Percentiles rank a stretch among this genome's conserved stretches.
phyloP scores from a whole-genome alignment of 441 rosid genomes.

The Omphalea diandra region DNA sequence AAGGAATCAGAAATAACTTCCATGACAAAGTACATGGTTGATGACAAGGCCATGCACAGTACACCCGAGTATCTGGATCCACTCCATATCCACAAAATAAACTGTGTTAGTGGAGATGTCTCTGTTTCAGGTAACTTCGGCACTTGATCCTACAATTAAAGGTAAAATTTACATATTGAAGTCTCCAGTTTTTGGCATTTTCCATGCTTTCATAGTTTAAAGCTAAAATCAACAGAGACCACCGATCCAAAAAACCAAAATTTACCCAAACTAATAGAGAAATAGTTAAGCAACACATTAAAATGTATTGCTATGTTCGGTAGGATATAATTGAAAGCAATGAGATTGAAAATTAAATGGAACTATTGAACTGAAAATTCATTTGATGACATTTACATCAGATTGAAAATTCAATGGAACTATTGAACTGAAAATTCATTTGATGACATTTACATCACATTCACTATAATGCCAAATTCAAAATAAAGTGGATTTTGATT shows the following conservation, averaged over 20 bases:
- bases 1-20: slow-evolving; percentile 62
- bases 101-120: slow-evolving; percentile 40
- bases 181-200: not conserved
- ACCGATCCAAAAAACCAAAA: slow-evolving; percentile 5
- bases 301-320: too few species aligned
- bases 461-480: too few species aligned
- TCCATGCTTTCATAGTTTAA: not conserved
- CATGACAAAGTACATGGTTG: slow-evolving; percentile 65
- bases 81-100: slow-evolving; percentile 69
- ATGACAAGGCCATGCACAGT: slow-evolving; percentile 66
- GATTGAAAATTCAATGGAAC: too few species aligned
- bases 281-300: not conserved
- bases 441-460: too few species aligned
- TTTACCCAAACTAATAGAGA: not conserved
- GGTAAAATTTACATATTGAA: not conserved
- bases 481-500: too few species aligned
- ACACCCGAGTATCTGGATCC: slow-evolving; percentile 91
- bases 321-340: too few species aligned
- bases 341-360: too few species aligned
- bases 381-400: too few species aligned
- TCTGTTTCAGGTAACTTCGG: slow-evolving; percentile 51
- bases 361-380: too few species aligned
- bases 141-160: slow-evolving; percentile 57
- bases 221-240: too few species aligned
- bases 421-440: too few species aligned